Conservation (phyloP, 495 filamentous ascomycete species). For the Arthonia radiata region DNA sequence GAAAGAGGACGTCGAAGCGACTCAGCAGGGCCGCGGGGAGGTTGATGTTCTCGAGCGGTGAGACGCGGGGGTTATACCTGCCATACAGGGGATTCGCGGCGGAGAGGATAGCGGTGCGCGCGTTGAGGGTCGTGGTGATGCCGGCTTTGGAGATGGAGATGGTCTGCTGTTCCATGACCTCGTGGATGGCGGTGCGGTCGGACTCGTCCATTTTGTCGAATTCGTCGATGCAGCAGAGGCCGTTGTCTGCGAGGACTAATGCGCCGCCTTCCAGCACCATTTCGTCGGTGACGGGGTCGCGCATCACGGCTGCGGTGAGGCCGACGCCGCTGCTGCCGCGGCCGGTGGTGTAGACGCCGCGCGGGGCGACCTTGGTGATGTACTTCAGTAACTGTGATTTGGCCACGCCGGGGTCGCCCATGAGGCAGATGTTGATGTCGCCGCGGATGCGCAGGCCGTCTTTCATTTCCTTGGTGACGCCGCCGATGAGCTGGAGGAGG, state of each 20-base stretch:
- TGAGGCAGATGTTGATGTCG: conserved; percentile 94
- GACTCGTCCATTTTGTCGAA: conserved; percentile 99
- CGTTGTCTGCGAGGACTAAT: conserved; percentile 86
- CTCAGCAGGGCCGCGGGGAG: conserved; percentile 85
- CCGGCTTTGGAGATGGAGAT: conserved; percentile 97
- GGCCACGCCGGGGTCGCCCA: conserved; percentile 98
- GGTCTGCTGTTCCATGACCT: conserved; percentile 99
- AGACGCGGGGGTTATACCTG: conserved; percentile 89
- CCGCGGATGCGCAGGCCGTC: conserved; percentile 97
- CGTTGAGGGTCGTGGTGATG: conserved; percentile 88
- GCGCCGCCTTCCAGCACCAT: conserved; percentile 97
- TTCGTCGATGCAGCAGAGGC: conserved; percentile 98
- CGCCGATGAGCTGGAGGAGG: conserved; percentile 77
- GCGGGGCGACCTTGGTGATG: conserved; percentile 91
- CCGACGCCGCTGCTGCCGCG: conserved; percentile 90
- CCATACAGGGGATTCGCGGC: conserved; percentile 95
- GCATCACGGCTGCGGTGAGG: conserved; percentile 94
- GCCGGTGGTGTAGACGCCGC: conserved; percentile 93
- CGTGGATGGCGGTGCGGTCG: conserved; percentile 92
- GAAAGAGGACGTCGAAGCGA: conserved; percentile 89
- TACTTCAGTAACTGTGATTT: conserved; percentile 96
- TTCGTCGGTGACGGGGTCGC: conserved; percentile 92
- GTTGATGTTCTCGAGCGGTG: conserved; percentile 96
- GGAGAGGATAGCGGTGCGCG: conserved; percentile 88
- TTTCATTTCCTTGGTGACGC: conserved; percentile 90